These are phyloP conservation scores for Colletotrichum musicola DNA, from an alignment of 2,329 filamentous ascomycete genomes.

Conservation along the genomic window DNA sequence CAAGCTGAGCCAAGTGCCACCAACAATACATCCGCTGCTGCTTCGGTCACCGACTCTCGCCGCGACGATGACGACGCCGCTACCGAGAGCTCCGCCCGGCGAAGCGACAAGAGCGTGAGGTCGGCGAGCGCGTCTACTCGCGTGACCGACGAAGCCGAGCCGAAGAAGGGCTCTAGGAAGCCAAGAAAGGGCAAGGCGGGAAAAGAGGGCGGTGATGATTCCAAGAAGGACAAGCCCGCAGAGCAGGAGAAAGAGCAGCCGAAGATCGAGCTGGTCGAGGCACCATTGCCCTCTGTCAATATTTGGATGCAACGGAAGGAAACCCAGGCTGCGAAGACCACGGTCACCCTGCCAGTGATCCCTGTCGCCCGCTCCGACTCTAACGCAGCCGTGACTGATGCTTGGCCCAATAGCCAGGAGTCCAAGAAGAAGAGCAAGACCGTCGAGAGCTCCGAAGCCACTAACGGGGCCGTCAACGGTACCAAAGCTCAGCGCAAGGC, in stretches of 20 bases:
- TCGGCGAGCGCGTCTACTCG: constrained; percentile 74
- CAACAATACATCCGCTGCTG: constrained; percentile 48
- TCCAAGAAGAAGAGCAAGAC: constrained; percentile 54
- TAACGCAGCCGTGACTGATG: constrained; percentile 38
- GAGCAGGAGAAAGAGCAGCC: constrained; percentile 71
- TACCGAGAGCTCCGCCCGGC: constrained; percentile 56
- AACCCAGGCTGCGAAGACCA: constrained; percentile 67
- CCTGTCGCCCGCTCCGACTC: constrained; percentile 40
- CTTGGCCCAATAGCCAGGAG: constrained; percentile 59
- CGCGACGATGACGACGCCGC: constrained; percentile 55
- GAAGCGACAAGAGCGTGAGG: constrained; percentile 64
- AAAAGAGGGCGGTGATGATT: constrained; percentile 54
- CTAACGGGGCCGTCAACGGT: constrained; percentile 50
- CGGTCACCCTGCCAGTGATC: constrained; percentile 48
- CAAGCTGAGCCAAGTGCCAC: constrained; percentile 36
- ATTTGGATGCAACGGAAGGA: constrained; percentile 87
- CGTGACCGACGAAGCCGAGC: constrained; percentile 75
- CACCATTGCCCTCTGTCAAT: constrained; percentile 86
- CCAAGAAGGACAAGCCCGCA: constrained; percentile 67
- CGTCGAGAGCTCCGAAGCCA: constrained; percentile 40
- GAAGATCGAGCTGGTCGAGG: constrained; percentile 80
- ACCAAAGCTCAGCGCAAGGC: constrained; percentile 58
- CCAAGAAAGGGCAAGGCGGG: constrained; percentile 73
- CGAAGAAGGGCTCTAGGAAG: constrained; percentile 64
- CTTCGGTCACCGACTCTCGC: constrained; percentile 53